Conservation (phyloP, 176 grass and related monocot genomes). For the Eremochloa ophiuroides region DNA sequence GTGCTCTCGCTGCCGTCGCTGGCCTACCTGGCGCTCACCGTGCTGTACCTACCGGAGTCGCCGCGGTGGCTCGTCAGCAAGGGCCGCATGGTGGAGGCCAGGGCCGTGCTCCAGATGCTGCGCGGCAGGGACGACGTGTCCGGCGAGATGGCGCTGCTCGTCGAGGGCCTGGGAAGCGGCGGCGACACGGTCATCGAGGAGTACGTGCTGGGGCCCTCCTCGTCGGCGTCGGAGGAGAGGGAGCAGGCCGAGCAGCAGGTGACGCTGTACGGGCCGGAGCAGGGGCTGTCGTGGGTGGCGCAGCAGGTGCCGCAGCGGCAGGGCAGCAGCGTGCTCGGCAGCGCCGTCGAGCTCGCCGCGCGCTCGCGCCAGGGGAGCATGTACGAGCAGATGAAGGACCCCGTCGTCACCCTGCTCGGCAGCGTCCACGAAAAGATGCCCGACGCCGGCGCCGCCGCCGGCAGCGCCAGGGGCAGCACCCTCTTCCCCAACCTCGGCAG, state of each 20-base stretch:
- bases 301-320: constrained; percentile 57
- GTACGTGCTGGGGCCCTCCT: constrained; percentile 64
- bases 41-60: constrained; percentile 74
- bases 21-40: constrained; percentile 42
- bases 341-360: constrained; percentile 18
- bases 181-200: constrained; percentile 72
- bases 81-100: constrained; percentile 71
- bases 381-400: constrained; percentile 66
- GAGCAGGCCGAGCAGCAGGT: too few relatives aligned
- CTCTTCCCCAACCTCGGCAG: constrained; percentile 76
- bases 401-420: constrained; percentile 60
- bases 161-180: constrained; percentile 59
- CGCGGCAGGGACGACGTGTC: constrained; percentile 66
- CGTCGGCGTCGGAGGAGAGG: too few relatives aligned
- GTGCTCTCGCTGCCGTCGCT: constrained; percentile 54
- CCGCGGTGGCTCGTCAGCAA: constrained; percentile 90
- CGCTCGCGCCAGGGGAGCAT: constrained; percentile 57
- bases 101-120: constrained; percentile 56
- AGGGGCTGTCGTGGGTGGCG: constrained; percentile 65
- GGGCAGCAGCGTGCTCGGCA: constrained; percentile 39
- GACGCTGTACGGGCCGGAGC: constrained; percentile 65
- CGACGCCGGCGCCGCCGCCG: background rate
- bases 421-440: constrained; percentile 78
- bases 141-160: constrained; percentile 77
- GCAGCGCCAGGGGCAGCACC: constrained; percentile 38